phyloP scores from a whole-genome alignment of 1,284 basidiomycete species.

The Ustilago bromivora region DNA sequence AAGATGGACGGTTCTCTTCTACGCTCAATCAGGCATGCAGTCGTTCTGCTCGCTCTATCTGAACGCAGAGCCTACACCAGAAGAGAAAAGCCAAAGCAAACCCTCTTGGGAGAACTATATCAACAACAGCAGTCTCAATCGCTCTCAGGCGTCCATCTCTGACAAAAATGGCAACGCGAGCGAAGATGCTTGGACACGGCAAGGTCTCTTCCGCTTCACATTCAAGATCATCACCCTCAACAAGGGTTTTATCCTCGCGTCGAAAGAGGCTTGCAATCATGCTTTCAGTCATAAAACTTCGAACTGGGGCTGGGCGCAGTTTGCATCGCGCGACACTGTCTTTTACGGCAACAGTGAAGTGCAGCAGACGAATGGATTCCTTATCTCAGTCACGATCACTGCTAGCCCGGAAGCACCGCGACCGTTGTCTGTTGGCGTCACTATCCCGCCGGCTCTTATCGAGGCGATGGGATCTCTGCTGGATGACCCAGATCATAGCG shows the following conservation, averaged over 20 bases:
- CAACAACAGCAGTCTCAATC: constrained; percentile 19
- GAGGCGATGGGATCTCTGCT: constrained; percentile 80
- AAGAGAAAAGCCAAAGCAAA: constrained; percentile 45
- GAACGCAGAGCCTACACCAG: constrained; percentile 59
- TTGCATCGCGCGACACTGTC: constrained; percentile 80
- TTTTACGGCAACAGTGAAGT: constrained; percentile 77
- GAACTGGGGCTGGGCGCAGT: constrained; percentile 74
- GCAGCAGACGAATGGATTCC: constrained; percentile 75
- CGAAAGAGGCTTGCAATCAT: constrained; percentile 80
- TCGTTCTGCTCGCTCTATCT: constrained; percentile 64
- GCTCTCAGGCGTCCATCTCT: constrained; percentile 15
- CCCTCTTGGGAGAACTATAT: constrained; percentile 33
- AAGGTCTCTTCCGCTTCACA: constrained; percentile 83
- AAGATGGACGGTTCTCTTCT: constrained; percentile 63
- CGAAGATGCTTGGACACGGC: constrained; percentile 81
- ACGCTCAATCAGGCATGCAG: constrained; percentile 61
- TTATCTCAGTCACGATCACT: constrained; percentile 83
- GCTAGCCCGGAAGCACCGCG: constrained; percentile 76
- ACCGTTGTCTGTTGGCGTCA: constrained; percentile 72
- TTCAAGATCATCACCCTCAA: constrained; percentile 76
- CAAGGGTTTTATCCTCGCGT: constrained; percentile 73
- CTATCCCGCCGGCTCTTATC: constrained; percentile 76
- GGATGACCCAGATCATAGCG: constrained; percentile 81
- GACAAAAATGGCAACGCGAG: constrained; percentile 8
- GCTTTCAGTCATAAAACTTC: constrained; percentile 81